Conservation (phyloP, 441 rosid species). For the Raphanus hybrid region DNA sequence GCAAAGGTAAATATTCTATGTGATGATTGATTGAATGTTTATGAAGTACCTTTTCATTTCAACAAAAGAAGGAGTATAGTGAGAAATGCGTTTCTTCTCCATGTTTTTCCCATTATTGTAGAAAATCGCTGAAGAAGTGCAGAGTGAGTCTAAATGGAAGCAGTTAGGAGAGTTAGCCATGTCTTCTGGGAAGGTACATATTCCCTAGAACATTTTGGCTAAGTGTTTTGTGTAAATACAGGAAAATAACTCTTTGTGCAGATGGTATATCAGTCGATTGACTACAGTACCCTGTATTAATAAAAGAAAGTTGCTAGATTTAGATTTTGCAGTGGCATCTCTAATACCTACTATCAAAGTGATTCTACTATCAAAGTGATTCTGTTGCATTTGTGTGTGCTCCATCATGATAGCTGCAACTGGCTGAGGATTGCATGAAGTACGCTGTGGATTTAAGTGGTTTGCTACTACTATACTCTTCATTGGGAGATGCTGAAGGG, state of each 20-base stretch:
- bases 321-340: slow-evolving; percentile 14
- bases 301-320: background rate
- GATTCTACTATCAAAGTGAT: slow-evolving; percentile 10
- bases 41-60: background rate
- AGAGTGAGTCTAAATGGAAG: slow-evolving; percentile 62
- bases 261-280: slow-evolving; percentile 1
- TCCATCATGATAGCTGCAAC: slow-evolving; percentile 54
- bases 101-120: slow-evolving; percentile 35
- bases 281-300: background rate
- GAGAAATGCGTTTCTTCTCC: slow-evolving; percentile 8
- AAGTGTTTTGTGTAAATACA: background rate
- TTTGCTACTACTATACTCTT: slow-evolving; percentile 89
- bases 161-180: slow-evolving; percentile 95
- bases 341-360: slow-evolving; percentile 5
- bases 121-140: slow-evolving; percentile 86
- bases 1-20: slow-evolving; percentile 65
- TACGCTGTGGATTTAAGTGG: slow-evolving; percentile 91
- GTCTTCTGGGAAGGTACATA: slow-evolving; percentile 92
- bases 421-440: slow-evolving; percentile 98
- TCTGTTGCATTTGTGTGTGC: slow-evolving; percentile 24
- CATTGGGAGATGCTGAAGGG: slow-evolving; percentile 96
- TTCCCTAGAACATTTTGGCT: background rate
- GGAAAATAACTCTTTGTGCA: background rate
- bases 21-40: slow-evolving; percentile 9
- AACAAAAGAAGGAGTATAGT: background rate